A percentile compares a stretch with the other conserved stretches of the same genome.
phyloP scores from a whole-genome alignment of 176 grass and related monocot genomes.

The Ensete glaucum region DNA sequence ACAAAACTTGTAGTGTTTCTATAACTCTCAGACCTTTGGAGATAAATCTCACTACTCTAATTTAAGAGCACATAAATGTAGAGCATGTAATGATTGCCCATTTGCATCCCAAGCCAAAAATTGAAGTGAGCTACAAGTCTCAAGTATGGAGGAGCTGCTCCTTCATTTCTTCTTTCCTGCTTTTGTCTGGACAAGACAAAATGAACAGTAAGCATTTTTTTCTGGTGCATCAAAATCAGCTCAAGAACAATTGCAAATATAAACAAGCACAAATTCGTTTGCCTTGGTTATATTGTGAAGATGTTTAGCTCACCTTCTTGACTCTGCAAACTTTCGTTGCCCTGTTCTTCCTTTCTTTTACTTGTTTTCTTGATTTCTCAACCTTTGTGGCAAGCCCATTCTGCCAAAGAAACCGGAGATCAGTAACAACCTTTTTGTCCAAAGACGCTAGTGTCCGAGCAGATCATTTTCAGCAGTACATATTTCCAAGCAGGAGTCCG shows the following conservation, averaged over 20 bases:
- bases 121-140: background rate
- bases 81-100: background rate
- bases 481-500: too few species aligned
- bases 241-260: background rate
- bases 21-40: background rate
- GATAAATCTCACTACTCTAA: background rate
- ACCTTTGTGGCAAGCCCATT: background rate
- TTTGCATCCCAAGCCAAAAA: background rate
- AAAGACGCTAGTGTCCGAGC: too few species aligned
- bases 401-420: background rate
- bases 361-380: background rate
- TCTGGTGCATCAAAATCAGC: background rate
- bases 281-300: background rate
- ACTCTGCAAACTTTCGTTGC: background rate
- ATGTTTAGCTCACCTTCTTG: background rate
- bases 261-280: too few species aligned
- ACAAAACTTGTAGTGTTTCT: too few species aligned
- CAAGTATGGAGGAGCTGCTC: background rate
- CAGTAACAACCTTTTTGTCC: too few species aligned
- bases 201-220: background rate
- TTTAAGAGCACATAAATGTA: background rate
- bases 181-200: background rate
- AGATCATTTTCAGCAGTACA: too few species aligned
- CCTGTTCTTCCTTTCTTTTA: constrained; percentile 6
- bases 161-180: constrained; percentile 6